Percentiles rank a stretch among this genome's conserved stretches.
Evolutionary conservation across 805 yeast species (phyloP).

Genomic region (Suhomyces sp.): DNA sequence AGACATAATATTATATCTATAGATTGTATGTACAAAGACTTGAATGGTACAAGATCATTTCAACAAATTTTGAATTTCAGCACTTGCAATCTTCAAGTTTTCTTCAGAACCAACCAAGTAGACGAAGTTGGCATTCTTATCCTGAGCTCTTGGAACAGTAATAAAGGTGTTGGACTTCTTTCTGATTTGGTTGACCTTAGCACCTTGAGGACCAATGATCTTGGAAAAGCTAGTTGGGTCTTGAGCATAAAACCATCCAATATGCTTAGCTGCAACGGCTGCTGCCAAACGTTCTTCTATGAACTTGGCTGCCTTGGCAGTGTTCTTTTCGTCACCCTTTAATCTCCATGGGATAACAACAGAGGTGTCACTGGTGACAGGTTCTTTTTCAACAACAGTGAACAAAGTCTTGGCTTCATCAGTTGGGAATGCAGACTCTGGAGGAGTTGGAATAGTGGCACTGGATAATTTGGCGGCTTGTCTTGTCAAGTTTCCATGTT

Average conservation of each 20-base stretch:
- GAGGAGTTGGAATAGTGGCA: constrained; percentile 45
- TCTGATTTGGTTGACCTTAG: constrained; percentile 62
- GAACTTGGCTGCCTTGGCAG: constrained; percentile 51
- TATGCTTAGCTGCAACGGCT: constrained; percentile 45
- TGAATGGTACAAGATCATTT: not conserved
- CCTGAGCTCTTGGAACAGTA: constrained; percentile 60
- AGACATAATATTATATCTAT: not conserved
- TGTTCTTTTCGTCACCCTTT: constrained; percentile 50
- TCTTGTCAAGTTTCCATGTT: constrained; percentile 51
- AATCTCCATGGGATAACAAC: constrained; percentile 64
- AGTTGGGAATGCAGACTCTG: constrained; percentile 45
- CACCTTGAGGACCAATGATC: constrained; percentile 77
- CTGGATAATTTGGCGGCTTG: constrained; percentile 52
- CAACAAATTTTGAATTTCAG: constrained; percentile 12
- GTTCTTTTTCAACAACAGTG: constrained; percentile 41
- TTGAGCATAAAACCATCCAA: constrained; percentile 64
- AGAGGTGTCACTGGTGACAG: constrained; percentile 22
- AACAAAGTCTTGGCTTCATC: constrained; percentile 43
- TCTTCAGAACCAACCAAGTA: constrained; percentile 60
- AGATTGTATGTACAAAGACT: constrained; percentile 1
- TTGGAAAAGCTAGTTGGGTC: constrained; percentile 54
- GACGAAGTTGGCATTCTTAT: constrained; percentile 52
- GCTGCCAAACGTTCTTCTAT: constrained; percentile 50
- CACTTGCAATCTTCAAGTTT: constrained; percentile 41
- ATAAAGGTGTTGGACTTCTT: constrained; percentile 56